Base-by-base conservation (phyloP, 2,329 filamentous ascomycete genomes). In the Clarireedia monteithiana region DNA sequence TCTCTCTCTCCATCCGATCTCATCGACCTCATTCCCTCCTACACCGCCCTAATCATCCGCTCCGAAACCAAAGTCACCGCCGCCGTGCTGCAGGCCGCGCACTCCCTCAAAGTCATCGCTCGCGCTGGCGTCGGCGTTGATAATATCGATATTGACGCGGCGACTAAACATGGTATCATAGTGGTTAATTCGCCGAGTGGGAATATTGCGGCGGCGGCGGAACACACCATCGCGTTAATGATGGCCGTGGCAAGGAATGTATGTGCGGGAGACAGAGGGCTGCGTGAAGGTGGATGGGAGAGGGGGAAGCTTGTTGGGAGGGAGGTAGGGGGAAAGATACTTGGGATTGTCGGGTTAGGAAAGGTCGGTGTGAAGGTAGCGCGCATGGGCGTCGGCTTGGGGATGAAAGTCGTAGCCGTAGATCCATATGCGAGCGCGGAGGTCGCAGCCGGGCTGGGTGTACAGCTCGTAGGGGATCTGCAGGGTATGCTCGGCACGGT, bases 301-400 rank as follows among this genome's bases (percentile, higher is more conserved):
- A 77, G 88, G 55, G 82, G 84, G 65, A 81, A 82, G 63, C 77
- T 91, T 3, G 85, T 90, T 0, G 89, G 89, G 4, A 81, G 90
- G 17, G 88, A 92, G 69, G 83, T 91, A 10, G 86, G 88, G 50
- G 81, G 84, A 47, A 92, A 91, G 73, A 86, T 81, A 1, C 74
- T 92, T 6, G 87, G 84, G 1, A 85, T 92, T 50, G 82, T 94
- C 40, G 89, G 89, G 1, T 72, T 91, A 26, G 89, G 89, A n/a
- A 91, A 91, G 73, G 88, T 92, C 27, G 89, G 89, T 23, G 76
- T 91, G 67, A 88, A 86, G 50, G 88, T 92, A 15, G 89, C 88
- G 17, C 77, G 86, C n/a, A 86, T 90, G 74, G 87, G 85, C 7
- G 85, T 84, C 53, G 88, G 88, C 0, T 73, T 92, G 26, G 86